phyloP scores from a whole-genome alignment of 805 yeast genomes.

The Starmerella etchellsii region DNA sequence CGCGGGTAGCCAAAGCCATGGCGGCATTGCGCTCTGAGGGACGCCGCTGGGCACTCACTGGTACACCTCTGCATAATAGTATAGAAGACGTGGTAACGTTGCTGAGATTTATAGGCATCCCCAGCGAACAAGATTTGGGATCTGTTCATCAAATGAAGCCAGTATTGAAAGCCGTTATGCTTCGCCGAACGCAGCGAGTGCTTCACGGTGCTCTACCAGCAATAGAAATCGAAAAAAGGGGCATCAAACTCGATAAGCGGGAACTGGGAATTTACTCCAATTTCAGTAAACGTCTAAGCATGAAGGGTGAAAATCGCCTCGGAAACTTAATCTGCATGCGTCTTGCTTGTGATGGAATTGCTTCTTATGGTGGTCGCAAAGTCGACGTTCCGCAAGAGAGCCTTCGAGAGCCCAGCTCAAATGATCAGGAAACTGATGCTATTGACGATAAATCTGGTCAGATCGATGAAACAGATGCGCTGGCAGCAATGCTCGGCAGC shows the following conservation, averaged over 20 bases:
- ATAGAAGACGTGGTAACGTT: conserved; percentile 42
- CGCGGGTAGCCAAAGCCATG: conserved; percentile 38
- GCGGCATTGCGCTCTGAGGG: conserved; percentile 31
- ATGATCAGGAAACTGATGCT: too few relatives aligned
- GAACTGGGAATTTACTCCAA: background rate
- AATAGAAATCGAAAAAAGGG: background rate
- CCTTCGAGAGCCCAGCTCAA: too few relatives aligned
- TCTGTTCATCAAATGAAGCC: background rate
- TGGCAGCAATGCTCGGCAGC: conserved; percentile 3
- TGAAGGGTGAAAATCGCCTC: background rate
- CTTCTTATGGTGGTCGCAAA: background rate
- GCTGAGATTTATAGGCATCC: conserved; percentile 30
- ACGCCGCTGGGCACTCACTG: conserved; percentile 46
- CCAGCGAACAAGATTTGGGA: background rate
- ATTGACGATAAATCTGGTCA: background rate
- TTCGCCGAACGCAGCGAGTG: conserved; percentile 36
- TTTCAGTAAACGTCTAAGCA: too few relatives aligned
- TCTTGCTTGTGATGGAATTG: conserved; percentile 14
- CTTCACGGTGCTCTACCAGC: conserved; percentile 21
- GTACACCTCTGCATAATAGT: conserved; percentile 52
- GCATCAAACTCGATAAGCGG: conserved; percentile 1
- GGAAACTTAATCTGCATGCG: conserved; percentile 13
- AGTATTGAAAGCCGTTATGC: conserved; percentile 28
- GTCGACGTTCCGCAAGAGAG: too few relatives aligned
- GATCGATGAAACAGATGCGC: conserved; percentile 4